Percentiles rank a stretch among this genome's conserved stretches.
These are phyloP conservation scores for Nicotiana paniculata DNA, from an alignment of 257 asterid genomes.

Conservation along the genomic window DNA sequence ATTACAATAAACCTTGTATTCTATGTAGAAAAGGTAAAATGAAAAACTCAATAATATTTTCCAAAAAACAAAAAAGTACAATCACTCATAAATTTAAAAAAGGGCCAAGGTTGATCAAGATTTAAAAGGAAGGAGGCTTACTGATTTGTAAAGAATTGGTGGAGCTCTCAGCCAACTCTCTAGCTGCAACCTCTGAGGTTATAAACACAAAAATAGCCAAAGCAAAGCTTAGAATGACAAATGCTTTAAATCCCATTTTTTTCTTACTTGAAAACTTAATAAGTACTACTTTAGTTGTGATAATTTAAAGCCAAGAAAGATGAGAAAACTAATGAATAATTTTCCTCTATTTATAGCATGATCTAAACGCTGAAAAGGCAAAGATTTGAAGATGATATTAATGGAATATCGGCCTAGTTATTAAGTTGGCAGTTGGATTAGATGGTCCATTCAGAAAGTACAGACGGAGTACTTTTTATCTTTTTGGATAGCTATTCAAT, in stretches of 20 bases:
- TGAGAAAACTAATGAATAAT: not conserved
- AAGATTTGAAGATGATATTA: not conserved
- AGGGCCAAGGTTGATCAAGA: not conserved
- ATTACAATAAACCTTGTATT: too few relatives aligned
- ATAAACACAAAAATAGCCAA: conserved; percentile 1
- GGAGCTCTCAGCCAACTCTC: conserved; percentile 13
- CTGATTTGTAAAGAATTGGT: not conserved
- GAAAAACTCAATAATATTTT: too few relatives aligned
- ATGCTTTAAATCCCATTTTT: conserved; percentile 12
- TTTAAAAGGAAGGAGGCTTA: not conserved
- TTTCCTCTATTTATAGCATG: not conserved
- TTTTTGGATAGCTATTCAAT: too few relatives aligned
- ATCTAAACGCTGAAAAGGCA: not conserved
- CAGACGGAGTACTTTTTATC: not conserved
- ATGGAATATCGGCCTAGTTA: not conserved
- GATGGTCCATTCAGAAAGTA: not conserved
- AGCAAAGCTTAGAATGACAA: conserved; percentile 6
- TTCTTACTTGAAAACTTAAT: not conserved
- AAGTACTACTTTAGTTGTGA: not conserved
- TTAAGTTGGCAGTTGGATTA: not conserved
- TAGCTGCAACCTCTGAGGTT: conserved; percentile 7
- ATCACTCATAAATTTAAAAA: too few relatives aligned
- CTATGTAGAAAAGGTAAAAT: too few relatives aligned
- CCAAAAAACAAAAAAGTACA: too few relatives aligned
- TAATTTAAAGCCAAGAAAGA: not conserved